Conservation (phyloP, 1,284 basidiomycete species). For the Melampsora occidentalis region DNA sequence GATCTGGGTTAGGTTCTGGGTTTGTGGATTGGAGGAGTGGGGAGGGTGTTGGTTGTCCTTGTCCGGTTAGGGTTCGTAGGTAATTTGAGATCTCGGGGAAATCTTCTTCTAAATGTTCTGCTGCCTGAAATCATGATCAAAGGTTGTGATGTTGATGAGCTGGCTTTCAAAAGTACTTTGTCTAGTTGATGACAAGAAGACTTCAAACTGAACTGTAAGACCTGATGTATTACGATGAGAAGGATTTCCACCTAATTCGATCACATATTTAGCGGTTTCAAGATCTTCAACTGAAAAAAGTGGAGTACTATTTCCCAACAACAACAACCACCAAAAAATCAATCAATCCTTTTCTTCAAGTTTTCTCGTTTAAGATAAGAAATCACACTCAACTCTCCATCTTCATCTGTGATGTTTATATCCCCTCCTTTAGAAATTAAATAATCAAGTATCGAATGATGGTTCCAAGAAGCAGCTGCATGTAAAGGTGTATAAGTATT, state of each 20-base stretch:
- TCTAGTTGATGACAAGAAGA: background rate
- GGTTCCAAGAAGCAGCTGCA: slow-evolving; percentile 89
- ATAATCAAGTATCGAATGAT: slow-evolving; percentile 71
- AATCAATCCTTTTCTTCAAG: background rate
- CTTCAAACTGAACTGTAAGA: slow-evolving; percentile 63
- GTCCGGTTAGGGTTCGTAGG: slow-evolving; percentile 61
- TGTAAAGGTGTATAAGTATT: slow-evolving; percentile 90
- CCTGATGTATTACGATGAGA: slow-evolving; percentile 68
- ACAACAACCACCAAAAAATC: background rate
- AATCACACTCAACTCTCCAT: slow-evolving; percentile 63
- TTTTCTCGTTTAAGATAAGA: background rate
- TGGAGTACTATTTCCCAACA: slow-evolving; percentile 60
- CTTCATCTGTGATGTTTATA: slow-evolving; percentile 77
- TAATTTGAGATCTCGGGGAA: slow-evolving; percentile 72
- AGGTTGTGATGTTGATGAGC: no score
- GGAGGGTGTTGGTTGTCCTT: slow-evolving; percentile 49
- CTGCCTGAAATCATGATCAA: slow-evolving; percentile 61
- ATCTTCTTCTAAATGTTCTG: slow-evolving; percentile 70
- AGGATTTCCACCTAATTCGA: slow-evolving; percentile 73
- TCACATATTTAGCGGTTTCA: slow-evolving; percentile 71
- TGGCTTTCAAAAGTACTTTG: background rate
- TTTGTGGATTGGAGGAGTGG: no score
- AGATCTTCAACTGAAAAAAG: slow-evolving; percentile 82
- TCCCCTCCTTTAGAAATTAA: slow-evolving; percentile 76
- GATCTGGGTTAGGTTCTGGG: background rate